phyloP scores from a whole-genome alignment of 139 green algal species.

The Picochlorum sp. region DNA sequence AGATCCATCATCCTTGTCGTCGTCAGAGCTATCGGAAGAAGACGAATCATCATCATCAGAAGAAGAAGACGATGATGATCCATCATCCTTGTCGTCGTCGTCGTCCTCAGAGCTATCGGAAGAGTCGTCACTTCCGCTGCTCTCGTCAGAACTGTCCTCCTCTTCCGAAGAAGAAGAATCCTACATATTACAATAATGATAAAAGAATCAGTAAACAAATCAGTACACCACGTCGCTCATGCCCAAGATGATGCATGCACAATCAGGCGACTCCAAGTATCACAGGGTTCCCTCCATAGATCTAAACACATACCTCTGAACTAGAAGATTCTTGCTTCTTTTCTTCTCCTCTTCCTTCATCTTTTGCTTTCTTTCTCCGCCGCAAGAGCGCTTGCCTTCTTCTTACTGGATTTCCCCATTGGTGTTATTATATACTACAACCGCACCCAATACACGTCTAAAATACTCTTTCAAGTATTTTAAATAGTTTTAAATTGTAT shows the following conservation, averaged over 20 bases:
- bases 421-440: background rate
- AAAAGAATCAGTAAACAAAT: background rate
- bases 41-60: background rate
- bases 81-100: no score
- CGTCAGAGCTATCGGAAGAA: background rate
- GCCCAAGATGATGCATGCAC: no score
- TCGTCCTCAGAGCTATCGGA: background rate
- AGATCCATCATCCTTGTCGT: background rate
- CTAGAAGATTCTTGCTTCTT: background rate
- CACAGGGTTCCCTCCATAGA: no score
- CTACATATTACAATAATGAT: background rate
- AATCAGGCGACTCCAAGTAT: no score
- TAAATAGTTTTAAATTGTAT: background rate
- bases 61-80: background rate
- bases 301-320: conserved; percentile 4
- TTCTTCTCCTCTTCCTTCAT: conserved; percentile 3
- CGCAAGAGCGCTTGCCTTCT: background rate
- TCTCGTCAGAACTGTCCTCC: background rate
- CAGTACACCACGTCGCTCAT: no score
- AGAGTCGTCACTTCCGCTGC: conserved; percentile 12
- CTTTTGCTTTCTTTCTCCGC: conserved; percentile 1
- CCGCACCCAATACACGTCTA: background rate
- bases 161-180: background rate
- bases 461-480: background rate
- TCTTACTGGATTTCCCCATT: conserved; percentile 2